Evolutionary conservation across 2,329 filamentous ascomycete genomes (phyloP).

Genomic region (Sclerotinia minor): DNA sequence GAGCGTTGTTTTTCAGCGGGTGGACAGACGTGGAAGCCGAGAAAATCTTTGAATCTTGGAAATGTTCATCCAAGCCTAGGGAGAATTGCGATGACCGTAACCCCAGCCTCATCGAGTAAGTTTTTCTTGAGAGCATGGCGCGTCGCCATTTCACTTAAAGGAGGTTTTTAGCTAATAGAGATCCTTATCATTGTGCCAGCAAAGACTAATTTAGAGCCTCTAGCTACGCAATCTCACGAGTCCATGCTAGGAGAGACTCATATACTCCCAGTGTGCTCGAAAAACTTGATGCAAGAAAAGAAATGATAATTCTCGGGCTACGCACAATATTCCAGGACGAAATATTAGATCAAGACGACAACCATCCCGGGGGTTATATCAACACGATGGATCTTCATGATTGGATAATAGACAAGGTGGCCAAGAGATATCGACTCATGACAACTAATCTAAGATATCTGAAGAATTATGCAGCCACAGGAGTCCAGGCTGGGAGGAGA

Average conservation of each 20-base stretch:
- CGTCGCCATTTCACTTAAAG: neutral
- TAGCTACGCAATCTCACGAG: neutral
- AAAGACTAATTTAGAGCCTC: neutral
- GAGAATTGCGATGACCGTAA: neutral
- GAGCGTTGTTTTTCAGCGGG: neutral
- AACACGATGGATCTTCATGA: neutral
- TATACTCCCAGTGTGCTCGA: neutral
- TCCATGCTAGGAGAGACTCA: neutral
- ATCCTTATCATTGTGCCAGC: neutral
- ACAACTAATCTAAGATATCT: neutral
- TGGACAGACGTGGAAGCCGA: neutral
- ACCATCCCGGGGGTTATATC: neutral
- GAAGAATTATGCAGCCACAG: constrained; percentile 10
- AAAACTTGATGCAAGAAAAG: neutral
- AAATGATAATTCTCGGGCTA: neutral
- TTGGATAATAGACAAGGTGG: constrained; percentile 7
- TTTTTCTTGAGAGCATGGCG: neutral
- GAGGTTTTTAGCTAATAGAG: neutral
- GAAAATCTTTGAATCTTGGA: neutral
- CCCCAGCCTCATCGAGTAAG: constrained; percentile 12
- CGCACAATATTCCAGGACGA: neutral
- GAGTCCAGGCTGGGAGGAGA: neutral
- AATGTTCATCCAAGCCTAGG: neutral
- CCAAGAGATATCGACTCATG: neutral
- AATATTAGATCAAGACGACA: neutral